Conservation (phyloP, 306 rosid genomes). For the Fagus sylvatica region DNA sequence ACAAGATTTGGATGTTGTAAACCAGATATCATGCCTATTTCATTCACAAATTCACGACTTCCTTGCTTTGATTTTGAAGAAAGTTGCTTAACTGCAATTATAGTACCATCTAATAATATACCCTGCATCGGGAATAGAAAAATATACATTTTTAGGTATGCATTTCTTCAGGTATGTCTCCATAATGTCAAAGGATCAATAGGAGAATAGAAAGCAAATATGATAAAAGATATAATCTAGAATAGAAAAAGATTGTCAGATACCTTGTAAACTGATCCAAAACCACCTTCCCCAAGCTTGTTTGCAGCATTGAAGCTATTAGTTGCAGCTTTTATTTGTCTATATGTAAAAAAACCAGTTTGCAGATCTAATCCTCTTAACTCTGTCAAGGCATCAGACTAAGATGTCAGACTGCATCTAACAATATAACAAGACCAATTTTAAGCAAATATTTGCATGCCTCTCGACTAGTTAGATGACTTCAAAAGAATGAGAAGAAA, state of each 20-base stretch:
- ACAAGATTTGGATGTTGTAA: slow-evolving; percentile 33
- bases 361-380: slow-evolving; percentile 16
- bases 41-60: slow-evolving; percentile 27
- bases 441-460: neutral
- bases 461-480: neutral
- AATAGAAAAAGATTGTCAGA: neutral
- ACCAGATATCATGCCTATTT: slow-evolving; percentile 30
- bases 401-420: neutral
- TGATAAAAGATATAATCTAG: neutral
- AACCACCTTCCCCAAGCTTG: slow-evolving; percentile 80
- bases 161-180: neutral
- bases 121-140: slow-evolving; percentile 30
- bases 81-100: slow-evolving; percentile 30
- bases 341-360: slow-evolving; percentile 17
- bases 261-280: slow-evolving; percentile 78
- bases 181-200: neutral
- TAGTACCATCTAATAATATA: slow-evolving; percentile 11
- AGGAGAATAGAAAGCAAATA: neutral
- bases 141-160: neutral
- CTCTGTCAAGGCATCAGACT: neutral
- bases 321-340: slow-evolving; percentile 46
- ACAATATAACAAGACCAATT: slow-evolving; percentile 2
- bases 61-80: slow-evolving; percentile 31
- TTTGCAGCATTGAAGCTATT: slow-evolving; percentile 50
- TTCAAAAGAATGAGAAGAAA: neutral